Evolutionary conservation across 2,329 filamentous ascomycete genomes (phyloP).

Genomic region (Sporothrix luriei): DNA sequence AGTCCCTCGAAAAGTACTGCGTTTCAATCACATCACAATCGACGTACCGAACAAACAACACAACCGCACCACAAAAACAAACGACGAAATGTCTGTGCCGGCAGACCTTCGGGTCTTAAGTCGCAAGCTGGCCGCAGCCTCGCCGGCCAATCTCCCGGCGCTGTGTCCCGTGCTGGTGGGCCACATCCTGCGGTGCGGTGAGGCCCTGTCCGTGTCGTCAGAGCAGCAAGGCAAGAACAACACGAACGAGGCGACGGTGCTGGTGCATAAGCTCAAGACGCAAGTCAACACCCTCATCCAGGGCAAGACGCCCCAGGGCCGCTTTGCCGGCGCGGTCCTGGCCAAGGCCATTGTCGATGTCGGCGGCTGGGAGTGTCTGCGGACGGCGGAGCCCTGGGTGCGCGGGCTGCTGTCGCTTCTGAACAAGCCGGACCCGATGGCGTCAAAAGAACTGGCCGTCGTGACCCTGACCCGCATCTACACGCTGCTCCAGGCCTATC

Average conservation of each 20-base stretch:
- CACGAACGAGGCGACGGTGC: slow-evolving; percentile 64
- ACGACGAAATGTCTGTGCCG: slow-evolving; percentile 46
- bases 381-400: slow-evolving; percentile 74
- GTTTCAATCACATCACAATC: not conserved
- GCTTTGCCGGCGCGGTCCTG: slow-evolving; percentile 76
- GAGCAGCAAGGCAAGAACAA: slow-evolving; percentile 59
- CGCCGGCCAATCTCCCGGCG: slow-evolving; percentile 71
- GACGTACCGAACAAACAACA: not conserved
- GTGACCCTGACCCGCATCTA: slow-evolving; percentile 83
- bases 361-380: slow-evolving; percentile 80
- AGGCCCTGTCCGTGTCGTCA: slow-evolving; percentile 62
- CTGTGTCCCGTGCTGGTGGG: slow-evolving; percentile 69
- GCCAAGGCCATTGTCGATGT: slow-evolving; percentile 81
- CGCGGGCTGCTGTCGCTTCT: slow-evolving; percentile 73
- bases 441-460: slow-evolving; percentile 75
- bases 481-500: slow-evolving; percentile 76
- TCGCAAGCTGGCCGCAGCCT: slow-evolving; percentile 70
- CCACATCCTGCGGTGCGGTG: slow-evolving; percentile 60
- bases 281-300: slow-evolving; percentile 76
- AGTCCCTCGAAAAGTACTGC: too few relatives aligned
- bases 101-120: slow-evolving; percentile 67
- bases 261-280: slow-evolving; percentile 80
- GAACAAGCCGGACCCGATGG: slow-evolving; percentile 75
- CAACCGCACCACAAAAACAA: not conserved
- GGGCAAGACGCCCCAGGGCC: slow-evolving; percentile 71